These are phyloP conservation scores for Xylaria sp. DNA, from an alignment of 2,329 filamentous ascomycete genomes.

Conservation along the genomic window DNA sequence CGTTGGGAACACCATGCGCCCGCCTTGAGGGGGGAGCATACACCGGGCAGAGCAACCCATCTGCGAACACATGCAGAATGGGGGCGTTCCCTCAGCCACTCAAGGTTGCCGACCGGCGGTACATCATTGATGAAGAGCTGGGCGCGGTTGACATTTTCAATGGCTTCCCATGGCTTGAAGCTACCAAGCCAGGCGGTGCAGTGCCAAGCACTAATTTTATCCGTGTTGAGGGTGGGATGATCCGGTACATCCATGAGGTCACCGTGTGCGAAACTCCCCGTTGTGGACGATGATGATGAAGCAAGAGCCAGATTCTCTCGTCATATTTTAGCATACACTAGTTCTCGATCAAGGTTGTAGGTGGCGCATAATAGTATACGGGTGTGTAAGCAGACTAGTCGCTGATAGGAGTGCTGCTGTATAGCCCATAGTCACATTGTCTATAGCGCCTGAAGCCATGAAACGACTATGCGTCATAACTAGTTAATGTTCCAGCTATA, in stretches of 20 bases:
- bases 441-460: no score
- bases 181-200: constrained; percentile 29
- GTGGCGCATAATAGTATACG: no score
- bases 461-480: no score
- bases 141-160: constrained; percentile 42
- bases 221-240: constrained; percentile 38
- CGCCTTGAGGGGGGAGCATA: constrained; percentile 41
- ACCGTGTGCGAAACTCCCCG: constrained; percentile 34
- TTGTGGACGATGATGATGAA: constrained; percentile 32
- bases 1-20: constrained; percentile 41
- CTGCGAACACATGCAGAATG: constrained; percentile 39
- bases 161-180: constrained; percentile 40
- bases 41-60: constrained; percentile 30
- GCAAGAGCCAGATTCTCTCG: no score
- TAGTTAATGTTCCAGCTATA: no score
- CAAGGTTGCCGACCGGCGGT: constrained; percentile 37
- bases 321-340: no score
- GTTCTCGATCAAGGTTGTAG: no score
- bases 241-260: constrained; percentile 41
- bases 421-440: no score
- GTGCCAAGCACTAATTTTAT: constrained; percentile 41
- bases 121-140: constrained; percentile 41
- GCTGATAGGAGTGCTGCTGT: no score
- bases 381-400: no score
- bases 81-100: constrained; percentile 39